These are phyloP conservation scores for Kodamaea sagamina DNA, from an alignment of 805 yeast species.

Conservation along the genomic window DNA sequence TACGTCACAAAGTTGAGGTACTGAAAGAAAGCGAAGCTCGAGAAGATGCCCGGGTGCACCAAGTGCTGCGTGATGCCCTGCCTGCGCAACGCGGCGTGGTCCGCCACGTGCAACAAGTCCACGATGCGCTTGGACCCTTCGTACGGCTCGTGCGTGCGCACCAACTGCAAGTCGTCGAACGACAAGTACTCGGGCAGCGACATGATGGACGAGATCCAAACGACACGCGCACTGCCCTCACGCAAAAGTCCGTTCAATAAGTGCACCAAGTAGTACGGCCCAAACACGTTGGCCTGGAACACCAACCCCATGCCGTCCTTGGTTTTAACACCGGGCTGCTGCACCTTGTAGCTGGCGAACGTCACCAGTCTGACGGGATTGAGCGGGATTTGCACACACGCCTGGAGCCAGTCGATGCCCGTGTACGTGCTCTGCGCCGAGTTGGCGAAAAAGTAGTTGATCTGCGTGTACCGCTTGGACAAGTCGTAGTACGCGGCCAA, in stretches of 20 bases:
- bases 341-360: conserved; percentile 81
- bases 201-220: conserved; percentile 87
- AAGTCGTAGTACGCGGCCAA: conserved; percentile 74
- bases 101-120: conserved; percentile 77
- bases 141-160: conserved; percentile 66
- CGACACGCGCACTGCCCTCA: conserved; percentile 60
- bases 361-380: conserved; percentile 85
- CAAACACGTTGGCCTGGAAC: conserved; percentile 95
- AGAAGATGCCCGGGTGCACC: conserved; percentile 93
- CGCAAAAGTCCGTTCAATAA: conserved; percentile 59
- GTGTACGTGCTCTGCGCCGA: conserved; percentile 87
- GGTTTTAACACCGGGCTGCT: conserved; percentile 73
- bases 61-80: conserved; percentile 66
- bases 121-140: conserved; percentile 90
- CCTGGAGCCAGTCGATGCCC: conserved; percentile 86
- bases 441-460: conserved; percentile 81
- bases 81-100: conserved; percentile 51
- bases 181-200: conserved; percentile 75
- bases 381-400: conserved; percentile 62
- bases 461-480: conserved; percentile 57
- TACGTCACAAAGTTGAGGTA: conserved; percentile 77
- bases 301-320: conserved; percentile 81
- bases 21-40: conserved; percentile 75
- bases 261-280: conserved; percentile 84
- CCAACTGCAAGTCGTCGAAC: conserved; percentile 70